Evolutionary conservation across 73 alveolate genomes (phyloP), one percentile per base, ranked within the genome.

Genomic region (Vitrella brassicaformis): DNA sequence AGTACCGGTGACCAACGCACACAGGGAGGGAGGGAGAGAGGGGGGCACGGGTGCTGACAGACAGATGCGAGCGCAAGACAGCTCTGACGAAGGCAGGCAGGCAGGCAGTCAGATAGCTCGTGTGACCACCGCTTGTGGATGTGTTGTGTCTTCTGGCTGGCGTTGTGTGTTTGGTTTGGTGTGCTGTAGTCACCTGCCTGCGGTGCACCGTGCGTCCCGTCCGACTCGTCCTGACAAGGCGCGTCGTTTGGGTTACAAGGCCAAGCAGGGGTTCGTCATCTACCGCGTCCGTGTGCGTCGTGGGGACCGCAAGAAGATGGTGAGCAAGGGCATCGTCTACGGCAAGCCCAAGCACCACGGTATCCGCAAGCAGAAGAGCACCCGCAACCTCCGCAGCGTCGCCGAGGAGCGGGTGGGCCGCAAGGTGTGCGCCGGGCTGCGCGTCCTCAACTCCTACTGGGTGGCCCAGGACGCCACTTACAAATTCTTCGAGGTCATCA

Each of bases 181-280:
- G 28, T 25, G 29, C 9, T 75, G 32, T 70, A 72, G 81, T 28
- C 74, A 75, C 70, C 80, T 91, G 87, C 97, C 97, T 80, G 98
- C 97, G 71, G 93, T 94, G 87, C 97, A 93, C 90, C 91, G 98
- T 78, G 94, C 91, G 71, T 74, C 96, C 70, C 85, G 96, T 74
- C 98, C 99, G 26, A 78, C 96, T 84, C 95, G 99, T 80, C 98
- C 98, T 28, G 99, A 96, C 81, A 96, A 96, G 94, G 99, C 98
- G 22, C 93, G 98, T 83, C 91, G 88, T 87, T 80, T 96, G 82
- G 99, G 99, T 47, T 96, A 94, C 95, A 96, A 94, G 95, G 96
- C 89, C 28, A 73, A 76, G 76, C 97, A 94, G 89, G 98, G 99
- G 74, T 93, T 86, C 85, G 98, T 90, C 71, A 86, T 96, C 91